Evolutionary conservation across 1,284 basidiomycete genomes (phyloP).

Genomic region (Rhodotorula sp.): DNA sequence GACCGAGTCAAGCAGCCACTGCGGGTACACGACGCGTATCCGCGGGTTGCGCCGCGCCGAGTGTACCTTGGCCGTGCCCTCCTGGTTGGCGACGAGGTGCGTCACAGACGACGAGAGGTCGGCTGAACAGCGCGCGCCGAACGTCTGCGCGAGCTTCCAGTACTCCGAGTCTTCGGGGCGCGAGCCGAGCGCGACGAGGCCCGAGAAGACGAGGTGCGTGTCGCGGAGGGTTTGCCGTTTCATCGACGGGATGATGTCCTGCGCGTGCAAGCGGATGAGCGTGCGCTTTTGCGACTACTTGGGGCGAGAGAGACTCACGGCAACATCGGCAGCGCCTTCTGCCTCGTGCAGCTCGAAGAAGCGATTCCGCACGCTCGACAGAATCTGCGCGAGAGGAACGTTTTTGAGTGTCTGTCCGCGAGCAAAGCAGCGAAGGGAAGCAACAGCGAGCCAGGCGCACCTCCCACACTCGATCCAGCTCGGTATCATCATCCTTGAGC

Average conservation of each 20-base stretch:
- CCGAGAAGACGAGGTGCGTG: constrained; percentile 83
- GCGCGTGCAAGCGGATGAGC: neutral
- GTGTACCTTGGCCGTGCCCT: constrained; percentile 87
- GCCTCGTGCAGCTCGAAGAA: constrained; percentile 52
- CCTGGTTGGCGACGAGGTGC: constrained; percentile 85
- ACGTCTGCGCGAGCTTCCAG: constrained; percentile 82
- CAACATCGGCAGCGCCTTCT: constrained; percentile 32
- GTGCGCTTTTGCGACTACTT: no score
- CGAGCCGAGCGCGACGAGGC: constrained; percentile 80
- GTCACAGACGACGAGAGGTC: constrained; percentile 71
- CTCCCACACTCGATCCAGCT: constrained; percentile 72
- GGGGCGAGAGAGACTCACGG: constrained; percentile 8
- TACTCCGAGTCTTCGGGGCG: constrained; percentile 64
- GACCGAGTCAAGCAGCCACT: constrained; percentile 85
- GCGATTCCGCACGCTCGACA: constrained; percentile 58
- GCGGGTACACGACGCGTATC: constrained; percentile 78
- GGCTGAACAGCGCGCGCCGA: constrained; percentile 78
- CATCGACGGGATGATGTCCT: constrained; percentile 76
- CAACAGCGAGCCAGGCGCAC: constrained; percentile 55
- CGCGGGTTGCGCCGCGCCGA: constrained; percentile 65
- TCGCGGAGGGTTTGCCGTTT: constrained; percentile 74
- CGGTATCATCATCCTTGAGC: constrained; percentile 83
- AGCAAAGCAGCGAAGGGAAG: no score
- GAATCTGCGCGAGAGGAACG: constrained; percentile 1
- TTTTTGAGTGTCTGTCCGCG: neutral